phyloP scores from a whole-genome alignment of 805 yeast species.

The Cephaloascus albidus region DNA sequence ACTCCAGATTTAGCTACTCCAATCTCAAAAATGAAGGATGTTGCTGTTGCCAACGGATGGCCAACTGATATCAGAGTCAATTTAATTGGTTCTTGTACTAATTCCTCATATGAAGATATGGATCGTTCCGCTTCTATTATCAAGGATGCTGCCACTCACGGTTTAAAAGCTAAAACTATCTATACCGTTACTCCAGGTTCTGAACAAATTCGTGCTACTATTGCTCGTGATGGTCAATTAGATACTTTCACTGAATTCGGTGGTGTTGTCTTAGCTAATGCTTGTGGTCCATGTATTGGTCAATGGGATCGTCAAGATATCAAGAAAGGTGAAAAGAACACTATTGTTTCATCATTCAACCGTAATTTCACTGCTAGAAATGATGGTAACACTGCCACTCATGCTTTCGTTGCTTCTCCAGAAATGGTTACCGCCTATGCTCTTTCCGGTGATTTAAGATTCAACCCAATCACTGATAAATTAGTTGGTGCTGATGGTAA shows the following conservation, averaged over 20 bases:
- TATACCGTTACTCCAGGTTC: conserved; percentile 97
- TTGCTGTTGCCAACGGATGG: conserved; percentile 82
- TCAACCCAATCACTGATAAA: conserved; percentile 91
- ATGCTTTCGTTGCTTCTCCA: conserved; percentile 96
- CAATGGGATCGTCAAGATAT: conserved; percentile 97
- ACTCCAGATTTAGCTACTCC: conserved; percentile 98
- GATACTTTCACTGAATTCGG: conserved; percentile 85
- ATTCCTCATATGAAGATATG: conserved; percentile 98
- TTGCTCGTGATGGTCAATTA: conserved; percentile 91
- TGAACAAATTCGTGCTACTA: conserved; percentile 97
- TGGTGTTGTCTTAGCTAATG: conserved; percentile 91
- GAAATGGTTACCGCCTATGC: conserved; percentile 93
- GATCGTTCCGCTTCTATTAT: conserved; percentile 91
- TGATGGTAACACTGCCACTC: conserved; percentile 96
- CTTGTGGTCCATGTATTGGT: conserved; percentile 99
- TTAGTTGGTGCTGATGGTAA: conserved; percentile 84
- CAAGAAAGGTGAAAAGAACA: conserved; percentile 91
- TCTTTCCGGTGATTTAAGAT: conserved; percentile 90
- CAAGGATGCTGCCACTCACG: conserved; percentile 82
- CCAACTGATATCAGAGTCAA: conserved; percentile 90
- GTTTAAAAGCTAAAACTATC: conserved; percentile 84
- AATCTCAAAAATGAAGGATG: conserved; percentile 75
- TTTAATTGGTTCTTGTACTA: conserved; percentile 96
- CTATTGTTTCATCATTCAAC: conserved; percentile 95
- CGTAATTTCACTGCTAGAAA: conserved; percentile 97